Percentiles rank a stretch among this genome's conserved stretches.
phyloP scores from a whole-genome alignment of 106 monocot genomes.

The Apostasia shenzhenica region DNA sequence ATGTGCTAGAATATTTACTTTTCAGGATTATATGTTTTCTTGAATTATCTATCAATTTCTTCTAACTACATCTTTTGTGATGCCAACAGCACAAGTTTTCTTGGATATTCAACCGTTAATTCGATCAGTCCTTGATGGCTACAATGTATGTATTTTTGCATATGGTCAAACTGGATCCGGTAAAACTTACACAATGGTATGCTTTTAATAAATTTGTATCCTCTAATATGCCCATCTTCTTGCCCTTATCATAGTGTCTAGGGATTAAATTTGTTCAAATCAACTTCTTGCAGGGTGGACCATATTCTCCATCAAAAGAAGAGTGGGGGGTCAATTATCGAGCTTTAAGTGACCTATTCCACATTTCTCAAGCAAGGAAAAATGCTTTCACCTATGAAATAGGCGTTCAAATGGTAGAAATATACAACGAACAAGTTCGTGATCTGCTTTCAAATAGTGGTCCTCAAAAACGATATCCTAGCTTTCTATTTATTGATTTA shows the following conservation, averaged over 20 bases:
- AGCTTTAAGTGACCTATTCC: constrained; percentile 78
- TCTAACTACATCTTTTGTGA: background rate
- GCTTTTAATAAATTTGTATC: background rate
- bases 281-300: constrained; percentile 57
- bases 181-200: constrained; percentile 98
- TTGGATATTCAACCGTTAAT: constrained; percentile 84
- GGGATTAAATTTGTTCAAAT: background rate
- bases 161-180: constrained; percentile 99
- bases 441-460: constrained; percentile 77
- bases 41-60: background rate
- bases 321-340: constrained; percentile 93
- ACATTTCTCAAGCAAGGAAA: constrained; percentile 58
- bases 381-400: constrained; percentile 70
- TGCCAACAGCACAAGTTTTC: constrained; percentile 60
- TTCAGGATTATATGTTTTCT: background rate
- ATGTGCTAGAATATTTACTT: background rate
- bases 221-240: too few relatives aligned
- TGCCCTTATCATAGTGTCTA: background rate
- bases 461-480: constrained; percentile 88
- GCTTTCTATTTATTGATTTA: constrained; percentile 3
- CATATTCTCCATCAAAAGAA: constrained; percentile 54
- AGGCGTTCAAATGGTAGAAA: constrained; percentile 95
- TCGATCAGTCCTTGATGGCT: constrained; percentile 93
- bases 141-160: constrained; percentile 97
- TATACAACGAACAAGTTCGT: constrained; percentile 98